Conservation (phyloP, 345 rosid species). For the Eutrema heterophyllum region DNA sequence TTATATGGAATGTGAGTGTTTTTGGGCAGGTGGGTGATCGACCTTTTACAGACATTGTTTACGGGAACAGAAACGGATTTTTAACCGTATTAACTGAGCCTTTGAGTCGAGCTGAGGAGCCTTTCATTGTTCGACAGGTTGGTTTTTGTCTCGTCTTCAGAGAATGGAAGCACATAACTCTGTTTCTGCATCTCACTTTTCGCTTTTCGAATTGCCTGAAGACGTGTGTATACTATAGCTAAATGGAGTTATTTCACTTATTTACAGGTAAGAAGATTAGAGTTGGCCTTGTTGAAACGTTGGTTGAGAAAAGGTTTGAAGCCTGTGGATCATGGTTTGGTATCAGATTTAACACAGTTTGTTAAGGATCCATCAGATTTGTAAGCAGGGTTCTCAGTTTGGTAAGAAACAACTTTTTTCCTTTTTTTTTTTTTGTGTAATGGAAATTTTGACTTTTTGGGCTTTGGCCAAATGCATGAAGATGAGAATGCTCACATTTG, state of each 20-base stretch:
- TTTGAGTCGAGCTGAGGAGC: conserved; percentile 72
- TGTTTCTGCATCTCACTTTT: not conserved
- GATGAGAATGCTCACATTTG: conserved; percentile 45
- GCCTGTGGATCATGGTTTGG: conserved; percentile 55
- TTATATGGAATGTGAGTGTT: conserved; percentile 7
- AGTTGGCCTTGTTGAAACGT: conserved; percentile 44
- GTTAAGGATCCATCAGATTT: conserved; percentile 48
- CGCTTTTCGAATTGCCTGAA: not conserved
- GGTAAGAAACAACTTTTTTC: conserved; percentile 7
- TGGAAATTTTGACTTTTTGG: conserved; percentile 5
- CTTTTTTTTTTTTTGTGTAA: not conserved
- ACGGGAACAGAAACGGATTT: conserved; percentile 81
- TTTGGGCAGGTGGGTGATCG: conserved; percentile 85
- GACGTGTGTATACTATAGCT: not conserved
- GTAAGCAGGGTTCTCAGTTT: conserved; percentile 31
- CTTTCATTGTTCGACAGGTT: conserved; percentile 94
- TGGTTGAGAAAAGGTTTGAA: conserved; percentile 68
- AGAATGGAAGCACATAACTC: not conserved
- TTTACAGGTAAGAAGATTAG: conserved; percentile 87
- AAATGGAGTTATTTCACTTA: not conserved
- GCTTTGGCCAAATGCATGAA: conserved; percentile 33
- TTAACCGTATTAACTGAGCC: conserved; percentile 79
- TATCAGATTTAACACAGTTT: conserved; percentile 55
- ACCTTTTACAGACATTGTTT: conserved; percentile 89
- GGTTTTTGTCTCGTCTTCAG: conserved; percentile 20